These are phyloP conservation scores for Rhodotorula diobovata DNA, from an alignment of 768 basidiomycete genomes.

Conservation along the genomic window DNA sequence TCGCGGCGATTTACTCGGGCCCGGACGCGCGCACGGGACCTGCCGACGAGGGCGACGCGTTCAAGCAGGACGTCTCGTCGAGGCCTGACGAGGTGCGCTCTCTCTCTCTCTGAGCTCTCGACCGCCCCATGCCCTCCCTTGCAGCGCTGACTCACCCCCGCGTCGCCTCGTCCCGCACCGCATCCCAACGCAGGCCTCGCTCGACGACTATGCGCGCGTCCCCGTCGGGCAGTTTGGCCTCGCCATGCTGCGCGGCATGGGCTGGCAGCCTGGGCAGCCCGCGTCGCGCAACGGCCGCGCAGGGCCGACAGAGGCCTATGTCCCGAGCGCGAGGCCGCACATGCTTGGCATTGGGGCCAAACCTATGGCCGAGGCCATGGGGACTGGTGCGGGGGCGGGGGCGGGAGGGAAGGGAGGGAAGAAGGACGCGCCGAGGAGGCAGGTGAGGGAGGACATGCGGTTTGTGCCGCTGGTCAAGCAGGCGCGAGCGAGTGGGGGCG, in stretches of 20 bases:
- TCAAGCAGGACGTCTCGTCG: constrained; percentile 72
- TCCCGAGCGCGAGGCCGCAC: constrained; percentile 76
- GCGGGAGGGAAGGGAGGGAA: constrained; percentile 41
- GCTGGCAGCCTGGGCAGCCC: constrained; percentile 79
- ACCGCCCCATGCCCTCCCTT: neutral
- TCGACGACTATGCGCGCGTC: constrained; percentile 82
- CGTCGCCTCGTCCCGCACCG: too few relatives aligned
- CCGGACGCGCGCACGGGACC: constrained; percentile 38
- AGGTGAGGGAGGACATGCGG: constrained; percentile 58
- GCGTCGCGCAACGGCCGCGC: constrained; percentile 61
- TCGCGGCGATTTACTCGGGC: constrained; percentile 62
- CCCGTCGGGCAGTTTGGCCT: constrained; percentile 90
- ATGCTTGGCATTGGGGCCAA: constrained; percentile 92
- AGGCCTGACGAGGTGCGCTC: constrained; percentile 51
- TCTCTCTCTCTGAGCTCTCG: neutral
- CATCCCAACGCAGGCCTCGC: constrained; percentile 52
- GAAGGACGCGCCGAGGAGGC: constrained; percentile 44
- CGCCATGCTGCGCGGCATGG: constrained; percentile 91
- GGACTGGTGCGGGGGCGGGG: constrained; percentile 41
- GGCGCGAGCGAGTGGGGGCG: constrained; percentile 50
- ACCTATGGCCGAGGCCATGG: constrained; percentile 64
- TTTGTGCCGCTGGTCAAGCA: constrained; percentile 78
- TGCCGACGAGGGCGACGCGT: constrained; percentile 58
- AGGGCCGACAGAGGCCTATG: constrained; percentile 67
- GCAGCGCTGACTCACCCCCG: too few relatives aligned